Evolutionary conservation across 1,139 yeast species (phyloP).

Genomic region (Magnusiomyces tetraspermus): DNA sequence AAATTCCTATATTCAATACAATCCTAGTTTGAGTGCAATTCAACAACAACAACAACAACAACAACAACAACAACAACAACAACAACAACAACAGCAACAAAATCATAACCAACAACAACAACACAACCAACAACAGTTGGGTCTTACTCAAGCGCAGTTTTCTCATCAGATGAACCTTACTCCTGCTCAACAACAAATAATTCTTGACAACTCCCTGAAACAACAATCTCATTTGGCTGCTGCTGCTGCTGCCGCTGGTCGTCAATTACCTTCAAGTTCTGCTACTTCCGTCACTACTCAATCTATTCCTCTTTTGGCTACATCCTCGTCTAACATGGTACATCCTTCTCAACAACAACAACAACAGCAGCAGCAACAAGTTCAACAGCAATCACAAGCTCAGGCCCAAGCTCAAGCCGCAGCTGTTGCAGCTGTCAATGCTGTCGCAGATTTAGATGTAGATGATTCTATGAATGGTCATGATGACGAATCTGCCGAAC

Average conservation of each 20-base stretch:
- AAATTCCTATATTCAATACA: neutral
- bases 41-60: slow-evolving; percentile 24
- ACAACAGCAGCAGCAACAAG: too few relatives aligned
- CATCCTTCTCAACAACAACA: neutral
- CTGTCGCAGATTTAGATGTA: neutral
- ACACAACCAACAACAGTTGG: neutral
- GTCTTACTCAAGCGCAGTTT: neutral
- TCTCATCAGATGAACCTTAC: neutral
- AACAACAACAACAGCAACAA: slow-evolving; percentile 14
- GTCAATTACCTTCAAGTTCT: neutral
- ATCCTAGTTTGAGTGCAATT: neutral
- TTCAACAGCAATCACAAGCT: neutral
- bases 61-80: slow-evolving; percentile 21
- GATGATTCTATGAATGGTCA: slow-evolving; percentile 1
- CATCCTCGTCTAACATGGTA: neutral
- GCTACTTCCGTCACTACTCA: neutral
- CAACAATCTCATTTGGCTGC: neutral
- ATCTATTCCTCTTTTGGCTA: neutral
- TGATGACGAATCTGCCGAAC: neutral
- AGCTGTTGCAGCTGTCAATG: slow-evolving; percentile 1
- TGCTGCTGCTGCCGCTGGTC: too few relatives aligned
- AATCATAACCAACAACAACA: slow-evolving; percentile 26
- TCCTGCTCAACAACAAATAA: slow-evolving; percentile 2
- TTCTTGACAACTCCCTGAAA: neutral
- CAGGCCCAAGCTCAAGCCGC: neutral